A percentile compares a stretch with the other conserved stretches of the same genome.
Evolutionary conservation across 2,329 filamentous ascomycete species (phyloP).

Genomic region (Neonectria hederae): DNA sequence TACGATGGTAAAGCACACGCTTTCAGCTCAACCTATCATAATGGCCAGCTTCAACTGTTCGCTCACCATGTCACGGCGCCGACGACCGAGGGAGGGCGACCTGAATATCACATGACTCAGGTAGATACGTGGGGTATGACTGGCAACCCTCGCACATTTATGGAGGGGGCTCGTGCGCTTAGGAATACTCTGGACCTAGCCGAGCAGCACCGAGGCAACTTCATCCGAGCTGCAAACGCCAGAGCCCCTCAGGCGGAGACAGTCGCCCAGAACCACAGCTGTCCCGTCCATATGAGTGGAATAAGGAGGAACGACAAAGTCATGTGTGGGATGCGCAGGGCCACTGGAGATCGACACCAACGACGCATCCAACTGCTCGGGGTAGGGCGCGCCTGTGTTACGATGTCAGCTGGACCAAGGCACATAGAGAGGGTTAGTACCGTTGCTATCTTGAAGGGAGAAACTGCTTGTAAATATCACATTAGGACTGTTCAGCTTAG

Average conservation of each 20-base stretch:
- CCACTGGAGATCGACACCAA: too few species aligned
- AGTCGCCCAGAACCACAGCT: too few species aligned
- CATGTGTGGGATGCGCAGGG: too few species aligned
- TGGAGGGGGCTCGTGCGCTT: conserved; percentile 49
- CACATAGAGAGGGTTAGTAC: too few species aligned
- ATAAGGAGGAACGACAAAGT: too few species aligned
- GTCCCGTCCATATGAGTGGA: too few species aligned
- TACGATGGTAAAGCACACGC: conserved; percentile 53
- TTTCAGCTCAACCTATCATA: conserved; percentile 51
- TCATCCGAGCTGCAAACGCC: conserved; percentile 47
- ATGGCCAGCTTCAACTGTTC: conserved; percentile 52
- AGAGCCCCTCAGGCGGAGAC: conserved; percentile 6
- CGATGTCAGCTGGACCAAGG: too few species aligned
- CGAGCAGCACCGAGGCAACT: conserved; percentile 46
- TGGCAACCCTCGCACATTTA: conserved; percentile 41
- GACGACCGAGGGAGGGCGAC: conserved; percentile 40
- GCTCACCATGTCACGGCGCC: conserved; percentile 50
- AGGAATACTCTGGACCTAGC: conserved; percentile 52
- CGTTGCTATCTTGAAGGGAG: too few species aligned
- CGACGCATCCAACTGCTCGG: too few species aligned
- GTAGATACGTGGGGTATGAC: conserved; percentile 44
- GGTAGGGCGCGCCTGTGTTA: too few species aligned
- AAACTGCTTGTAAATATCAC: too few species aligned
- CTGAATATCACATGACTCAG: conserved; percentile 55
- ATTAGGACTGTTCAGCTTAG: too few species aligned